Conservation (phyloP, 78 protist genomes). For the Anaeramoeba flamelloides region DNA sequence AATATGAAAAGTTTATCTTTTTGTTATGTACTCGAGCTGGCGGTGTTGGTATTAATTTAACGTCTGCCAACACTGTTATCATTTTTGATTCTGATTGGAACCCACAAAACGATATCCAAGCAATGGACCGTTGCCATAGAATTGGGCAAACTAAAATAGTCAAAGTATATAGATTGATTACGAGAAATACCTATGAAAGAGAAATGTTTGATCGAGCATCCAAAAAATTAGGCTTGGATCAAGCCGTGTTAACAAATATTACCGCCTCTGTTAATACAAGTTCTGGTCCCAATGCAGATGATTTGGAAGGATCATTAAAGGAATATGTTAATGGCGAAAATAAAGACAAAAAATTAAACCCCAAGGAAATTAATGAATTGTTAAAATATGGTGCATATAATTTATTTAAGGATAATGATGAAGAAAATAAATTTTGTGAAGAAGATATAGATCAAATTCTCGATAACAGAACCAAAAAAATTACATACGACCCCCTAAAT, state of each 20-base stretch:
- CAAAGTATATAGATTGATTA: conserved; percentile 73
- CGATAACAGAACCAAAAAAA: too few species aligned
- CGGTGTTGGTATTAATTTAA: conserved; percentile 88
- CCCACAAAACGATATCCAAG: conserved; percentile 91
- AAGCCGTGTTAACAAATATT: conserved; percentile 42
- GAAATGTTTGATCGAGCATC: conserved; percentile 62
- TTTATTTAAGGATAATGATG: too few species aligned
- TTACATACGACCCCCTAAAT: too few species aligned
- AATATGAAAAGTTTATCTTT: conserved; percentile 26
- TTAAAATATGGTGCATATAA: conserved; percentile 19
- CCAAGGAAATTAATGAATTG: conserved; percentile 18
- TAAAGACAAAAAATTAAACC: neutral
- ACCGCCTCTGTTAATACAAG: neutral
- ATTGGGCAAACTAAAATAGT: conserved; percentile 74
- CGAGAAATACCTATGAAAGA: conserved; percentile 63
- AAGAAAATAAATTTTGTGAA: too few species aligned
- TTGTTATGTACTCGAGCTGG: conserved; percentile 88
- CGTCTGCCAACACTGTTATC: conserved; percentile 87
- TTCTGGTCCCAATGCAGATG: conserved; percentile 4
- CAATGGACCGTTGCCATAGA: conserved; percentile 57
- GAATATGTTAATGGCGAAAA: too few species aligned
- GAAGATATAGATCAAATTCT: too few species aligned
- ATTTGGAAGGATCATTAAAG: too few species aligned
- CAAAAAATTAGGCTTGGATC: too few species aligned
- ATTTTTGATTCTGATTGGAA: conserved; percentile 93